Percentiles rank a stretch among this genome's conserved stretches.
These are phyloP conservation scores for Tylopilus rubrobrunneus DNA, from an alignment of 768 basidiomycete genomes.

Conservation along the genomic window DNA sequence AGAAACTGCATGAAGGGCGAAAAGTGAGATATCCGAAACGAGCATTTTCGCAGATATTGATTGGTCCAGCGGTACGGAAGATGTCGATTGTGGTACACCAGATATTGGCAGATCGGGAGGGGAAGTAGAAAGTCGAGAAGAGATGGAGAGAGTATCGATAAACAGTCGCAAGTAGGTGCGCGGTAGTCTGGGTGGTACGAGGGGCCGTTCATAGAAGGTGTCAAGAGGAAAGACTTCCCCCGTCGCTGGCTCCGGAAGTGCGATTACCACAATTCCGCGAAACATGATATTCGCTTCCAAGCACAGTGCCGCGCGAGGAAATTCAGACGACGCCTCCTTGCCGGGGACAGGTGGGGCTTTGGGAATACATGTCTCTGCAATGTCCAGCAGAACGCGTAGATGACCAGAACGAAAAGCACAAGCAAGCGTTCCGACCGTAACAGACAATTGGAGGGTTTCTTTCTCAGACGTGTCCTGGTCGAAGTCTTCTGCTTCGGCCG, in stretches of 20 bases:
- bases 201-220: constrained; percentile 54
- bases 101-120: constrained; percentile 3
- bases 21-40: constrained; percentile 52
- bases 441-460: constrained; percentile 38
- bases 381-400: constrained; percentile 44
- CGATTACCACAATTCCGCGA: constrained; percentile 47
- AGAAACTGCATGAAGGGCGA: constrained; percentile 40
- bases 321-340: constrained; percentile 12
- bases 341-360: constrained; percentile 13
- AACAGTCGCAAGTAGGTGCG: constrained; percentile 53
- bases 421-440: constrained; percentile 50
- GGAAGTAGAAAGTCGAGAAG: constrained; percentile 13
- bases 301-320: constrained; percentile 24
- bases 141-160: constrained; percentile 35
- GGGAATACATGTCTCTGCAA: constrained; percentile 34
- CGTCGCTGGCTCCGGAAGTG: constrained; percentile 35
- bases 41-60: constrained; percentile 17
- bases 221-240: constrained; percentile 17
- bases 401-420: constrained; percentile 57
- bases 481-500: constrained; percentile 3
- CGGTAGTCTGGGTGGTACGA: constrained; percentile 50
- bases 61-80: not conserved
- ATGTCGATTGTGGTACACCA: not conserved
- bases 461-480: constrained; percentile 4
- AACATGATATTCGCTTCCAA: constrained; percentile 33